Evolutionary conservation across 1,284 basidiomycete genomes (phyloP).

Genomic region (Coniophora puteana): DNA sequence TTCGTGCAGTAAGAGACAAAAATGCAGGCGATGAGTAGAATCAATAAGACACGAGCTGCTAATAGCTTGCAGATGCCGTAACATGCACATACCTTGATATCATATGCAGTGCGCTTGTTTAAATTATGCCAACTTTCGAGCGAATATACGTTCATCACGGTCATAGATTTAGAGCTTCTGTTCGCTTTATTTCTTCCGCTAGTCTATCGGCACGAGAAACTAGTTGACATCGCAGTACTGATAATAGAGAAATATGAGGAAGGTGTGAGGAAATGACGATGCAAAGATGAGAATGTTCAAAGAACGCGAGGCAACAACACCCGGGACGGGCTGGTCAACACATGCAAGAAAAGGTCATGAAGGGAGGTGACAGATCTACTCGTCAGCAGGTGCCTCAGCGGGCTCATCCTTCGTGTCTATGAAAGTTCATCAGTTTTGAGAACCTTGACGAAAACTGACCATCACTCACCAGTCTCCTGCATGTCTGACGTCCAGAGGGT

Average conservation of each 20-base stretch:
- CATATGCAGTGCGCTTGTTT: too few relatives aligned
- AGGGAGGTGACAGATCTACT: too few relatives aligned
- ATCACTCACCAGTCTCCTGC: slow-evolving; percentile 75
- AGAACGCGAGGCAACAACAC: background rate
- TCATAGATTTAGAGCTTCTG: too few relatives aligned
- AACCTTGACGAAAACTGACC: background rate
- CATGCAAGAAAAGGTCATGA: background rate
- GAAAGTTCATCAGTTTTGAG: slow-evolving; percentile 37
- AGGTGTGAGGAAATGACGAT: slow-evolving; percentile 2
- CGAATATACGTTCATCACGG: too few relatives aligned
- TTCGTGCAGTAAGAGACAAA: too few relatives aligned
- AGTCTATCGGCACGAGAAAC: slow-evolving; percentile 2
- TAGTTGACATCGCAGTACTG: slow-evolving; percentile 1
- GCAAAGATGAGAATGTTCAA: slow-evolving; percentile 2
- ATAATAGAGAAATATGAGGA: slow-evolving; percentile 5
- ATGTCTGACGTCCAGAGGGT: slow-evolving; percentile 98
- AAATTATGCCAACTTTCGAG: too few relatives aligned
- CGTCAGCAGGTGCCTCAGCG: slow-evolving; percentile 52
- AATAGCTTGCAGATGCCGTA: too few relatives aligned
- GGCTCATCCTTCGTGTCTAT: slow-evolving; percentile 68
- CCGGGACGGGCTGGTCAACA: background rate
- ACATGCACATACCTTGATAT: too few relatives aligned
- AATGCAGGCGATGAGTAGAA: too few relatives aligned
- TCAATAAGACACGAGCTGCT: too few relatives aligned
- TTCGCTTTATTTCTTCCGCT: too few relatives aligned